Conservation (phyloP, 495 filamentous ascomycete species). For the Bryoglossum gracile region DNA sequence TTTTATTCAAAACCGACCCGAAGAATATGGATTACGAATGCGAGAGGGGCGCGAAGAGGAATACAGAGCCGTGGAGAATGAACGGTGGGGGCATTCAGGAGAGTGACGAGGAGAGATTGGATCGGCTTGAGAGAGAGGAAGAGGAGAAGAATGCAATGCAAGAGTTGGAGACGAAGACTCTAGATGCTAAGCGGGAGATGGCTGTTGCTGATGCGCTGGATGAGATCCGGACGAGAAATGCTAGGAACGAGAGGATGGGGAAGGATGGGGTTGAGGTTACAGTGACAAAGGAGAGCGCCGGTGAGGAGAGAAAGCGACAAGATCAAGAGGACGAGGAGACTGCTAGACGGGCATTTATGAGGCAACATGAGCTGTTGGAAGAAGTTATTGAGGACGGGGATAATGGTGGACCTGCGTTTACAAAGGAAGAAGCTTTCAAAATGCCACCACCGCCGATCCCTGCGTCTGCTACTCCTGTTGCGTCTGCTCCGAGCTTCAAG, state of each 20-base stretch:
- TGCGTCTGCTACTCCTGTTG: background rate
- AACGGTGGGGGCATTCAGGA: constrained; percentile 54
- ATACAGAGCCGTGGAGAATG: constrained; percentile 86
- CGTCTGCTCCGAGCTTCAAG: constrained; percentile 52
- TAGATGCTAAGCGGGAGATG: constrained; percentile 96
- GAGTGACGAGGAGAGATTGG: constrained; percentile 81
- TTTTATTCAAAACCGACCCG: constrained; percentile 92
- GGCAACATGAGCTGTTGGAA: constrained; percentile 33
- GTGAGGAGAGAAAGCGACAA: constrained; percentile 53
- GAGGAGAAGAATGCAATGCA: constrained; percentile 65
- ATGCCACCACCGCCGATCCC: constrained; percentile 37
- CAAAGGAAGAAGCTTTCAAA: constrained; percentile 27
- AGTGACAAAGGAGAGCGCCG: constrained; percentile 40
- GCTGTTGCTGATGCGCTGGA: constrained; percentile 92
- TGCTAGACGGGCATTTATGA: constrained; percentile 72
- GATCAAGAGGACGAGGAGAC: constrained; percentile 85
- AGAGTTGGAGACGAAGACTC: constrained; percentile 72
- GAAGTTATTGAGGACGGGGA: constrained; percentile 34
- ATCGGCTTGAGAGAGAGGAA: constrained; percentile 73
- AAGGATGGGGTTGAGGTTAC: constrained; percentile 45
- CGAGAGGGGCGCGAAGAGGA: constrained; percentile 81
- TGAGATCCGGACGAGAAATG: constrained; percentile 88
- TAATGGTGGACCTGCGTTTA: constrained; percentile 25
- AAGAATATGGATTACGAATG: constrained; percentile 90
- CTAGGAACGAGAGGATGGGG: constrained; percentile 68